Base-by-base conservation (phyloP, 768 basidiomycete genomes). In the Tylopilus plumbeoviolaceoides region DNA sequence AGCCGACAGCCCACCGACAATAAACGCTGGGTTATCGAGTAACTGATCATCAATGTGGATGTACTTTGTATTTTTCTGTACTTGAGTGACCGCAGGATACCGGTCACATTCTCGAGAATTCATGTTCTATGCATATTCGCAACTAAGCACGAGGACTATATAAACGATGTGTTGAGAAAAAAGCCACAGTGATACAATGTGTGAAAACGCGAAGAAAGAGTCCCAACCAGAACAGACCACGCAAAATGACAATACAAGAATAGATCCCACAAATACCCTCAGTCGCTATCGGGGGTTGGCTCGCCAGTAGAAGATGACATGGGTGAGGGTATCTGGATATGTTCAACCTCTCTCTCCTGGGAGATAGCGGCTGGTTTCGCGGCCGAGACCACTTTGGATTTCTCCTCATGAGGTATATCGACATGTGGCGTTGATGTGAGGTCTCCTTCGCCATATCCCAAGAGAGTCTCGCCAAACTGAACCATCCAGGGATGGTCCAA, bases 401-500 rank as follows among this genome's bases (percentile, higher is more conserved):
- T 72, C n/a, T 75, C 75, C 28, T 81, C 80, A 4, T 71, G 62
- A 0, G 80, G 72, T 59, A 79, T 66, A 52, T 77, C 72, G 10
- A 67, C 62, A 8, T 77, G 73, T 47, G 79, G 76, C 47, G 71
- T 76, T 44, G 76, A 73, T 23, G 77, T 75, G 56, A 80, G 72
- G 60, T 85, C 83, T 3, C 76, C 77, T 53, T 84, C 83, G 58
- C 89, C 85, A 59, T 85, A 89, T 55, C 74, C 82, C 45, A 79
- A 65, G 35, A 91, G 73, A 9, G 84, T 80, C 62, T 85, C 87
- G 48, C 85, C 81, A 68, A 92, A 86, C 49, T 87, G 84, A 38
- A 87, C 73, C 79, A 95, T 89, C 95, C 97, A 98, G 15, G 83
- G 80, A 68, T 98, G 91, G 36, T 85, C 78, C 72, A 94, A 81